Base-by-base conservation (phyloP, 495 filamentous ascomycete genomes). In the Tuber magnatum region DNA sequence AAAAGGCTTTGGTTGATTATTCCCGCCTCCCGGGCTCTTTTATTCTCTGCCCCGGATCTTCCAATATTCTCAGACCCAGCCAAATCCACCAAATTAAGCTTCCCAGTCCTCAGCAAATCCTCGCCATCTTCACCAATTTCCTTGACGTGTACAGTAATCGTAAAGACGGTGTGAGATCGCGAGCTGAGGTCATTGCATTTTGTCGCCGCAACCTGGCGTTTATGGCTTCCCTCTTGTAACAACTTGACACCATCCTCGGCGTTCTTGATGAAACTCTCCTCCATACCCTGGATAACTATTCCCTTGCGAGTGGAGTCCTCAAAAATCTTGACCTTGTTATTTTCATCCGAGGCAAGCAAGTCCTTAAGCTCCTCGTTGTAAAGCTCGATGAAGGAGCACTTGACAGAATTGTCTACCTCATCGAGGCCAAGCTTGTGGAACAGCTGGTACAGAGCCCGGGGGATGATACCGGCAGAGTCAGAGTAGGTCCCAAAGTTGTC, bases 141-240 rank as follows among this genome's bases (percentile, higher is more conserved):
- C 82, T 97, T 97, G 71, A 92, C 91, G 79, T 92, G 90, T 0
- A 92, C 92, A 0, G 94, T 97, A 71, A 98, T 91, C 0, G 96
- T 97, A 80, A 99, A 99, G 7, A 99, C 90, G 0, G 95, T 98
- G 79, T 99, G 95, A 84, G 94, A 97, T 82, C 95, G 90, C 75
- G 92, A 96, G 85, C 93, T 97, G 35, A 97, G 87, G 81, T 99
- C 96, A 82, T 99, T 99, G 86, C 95, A 99, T 83, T 97, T 98
- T 4, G 95, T 99, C 10, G 95, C 94, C 1, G 95, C 96, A 51
- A 98, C 96, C 83, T 98, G 95, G 28, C 95, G 92, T 82, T 92
- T 96, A 82, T 96, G 87, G 82, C 93, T 97, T 56, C 95, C 95
- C 69, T 91, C 86, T 74, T 94, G 93, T n/a, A 99, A 88, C 68